These are phyloP conservation scores for Calonectria pauciramosa DNA, from an alignment of 2,329 filamentous ascomycete species.

Conservation along the genomic window DNA sequence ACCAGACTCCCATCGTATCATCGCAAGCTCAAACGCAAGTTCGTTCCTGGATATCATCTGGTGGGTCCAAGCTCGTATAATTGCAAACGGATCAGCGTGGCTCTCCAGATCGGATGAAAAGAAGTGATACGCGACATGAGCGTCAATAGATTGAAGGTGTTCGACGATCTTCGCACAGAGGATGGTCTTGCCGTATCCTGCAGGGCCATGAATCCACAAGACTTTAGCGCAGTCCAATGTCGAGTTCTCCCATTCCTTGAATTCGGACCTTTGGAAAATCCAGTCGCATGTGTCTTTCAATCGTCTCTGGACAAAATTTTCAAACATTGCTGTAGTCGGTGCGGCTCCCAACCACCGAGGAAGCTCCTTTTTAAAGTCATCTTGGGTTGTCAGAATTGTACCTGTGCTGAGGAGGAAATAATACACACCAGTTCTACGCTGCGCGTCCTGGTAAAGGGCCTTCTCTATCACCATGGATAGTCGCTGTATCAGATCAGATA, in stretches of 20 bases:
- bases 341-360: conserved; percentile 31
- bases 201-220: conserved; percentile 49
- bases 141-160: conserved; percentile 31
- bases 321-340: conserved; percentile 31
- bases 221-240: conserved; percentile 26
- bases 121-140: conserved; percentile 46
- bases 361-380: conserved; percentile 25
- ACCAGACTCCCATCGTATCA: conserved; percentile 25
- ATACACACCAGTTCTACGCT: not conserved
- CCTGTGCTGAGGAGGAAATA: not conserved
- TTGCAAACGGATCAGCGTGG: conserved; percentile 42
- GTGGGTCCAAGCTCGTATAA: conserved; percentile 49
- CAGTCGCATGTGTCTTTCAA: conserved; percentile 45
- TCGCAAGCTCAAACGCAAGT: conserved; percentile 33
- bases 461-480: not conserved
- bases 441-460: not conserved
- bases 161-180: conserved; percentile 48
- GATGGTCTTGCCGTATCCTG: conserved; percentile 51
- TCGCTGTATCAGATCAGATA: not conserved
- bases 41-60: conserved; percentile 36
- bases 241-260: conserved; percentile 38
- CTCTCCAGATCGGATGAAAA: conserved; percentile 45
- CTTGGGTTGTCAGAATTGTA: not conserved
- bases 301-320: conserved; percentile 35
- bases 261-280: conserved; percentile 37